A percentile compares a stretch with the other conserved stretches of the same genome.
phyloP scores from a whole-genome alignment of 148 eudicot genomes.

The Chenopodium album region DNA sequence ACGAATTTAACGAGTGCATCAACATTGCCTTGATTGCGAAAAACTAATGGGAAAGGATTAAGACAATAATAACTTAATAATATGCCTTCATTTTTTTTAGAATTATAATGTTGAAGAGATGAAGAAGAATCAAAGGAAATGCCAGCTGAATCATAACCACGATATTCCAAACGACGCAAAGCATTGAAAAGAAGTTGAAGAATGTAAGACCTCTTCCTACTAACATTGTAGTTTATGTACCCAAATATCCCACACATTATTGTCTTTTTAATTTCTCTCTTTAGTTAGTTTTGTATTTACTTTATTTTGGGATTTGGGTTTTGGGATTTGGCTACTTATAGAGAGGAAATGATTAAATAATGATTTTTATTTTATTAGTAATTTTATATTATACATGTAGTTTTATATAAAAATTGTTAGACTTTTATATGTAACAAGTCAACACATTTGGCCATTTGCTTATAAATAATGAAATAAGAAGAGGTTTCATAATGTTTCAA shows the following conservation, averaged over 20 bases:
- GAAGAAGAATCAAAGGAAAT: conserved; percentile 55
- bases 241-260: conserved; percentile 86
- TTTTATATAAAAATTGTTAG: too few relatives aligned
- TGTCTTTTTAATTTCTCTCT: conserved; percentile 21
- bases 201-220: conserved; percentile 66
- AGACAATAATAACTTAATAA: background rate
- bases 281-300: background rate
- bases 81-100: background rate
- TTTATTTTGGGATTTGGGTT: background rate
- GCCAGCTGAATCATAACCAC: conserved; percentile 89
- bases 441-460: too few relatives aligned
- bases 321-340: background rate
- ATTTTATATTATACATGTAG: too few relatives aligned
- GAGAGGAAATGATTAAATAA: background rate
- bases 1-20: conserved; percentile 73
- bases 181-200: conserved; percentile 73
- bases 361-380: too few relatives aligned
- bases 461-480: too few relatives aligned
- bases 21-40: conserved; percentile 75
- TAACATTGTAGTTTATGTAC: conserved; percentile 66
- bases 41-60: conserved; percentile 45
- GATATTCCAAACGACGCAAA: conserved; percentile 69
- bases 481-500: too few relatives aligned
- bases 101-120: background rate
- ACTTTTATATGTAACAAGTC: too few relatives aligned